Evolutionary conservation across 495 filamentous ascomycete species (phyloP).

Genomic region (Astrocystis sublimbata): DNA sequence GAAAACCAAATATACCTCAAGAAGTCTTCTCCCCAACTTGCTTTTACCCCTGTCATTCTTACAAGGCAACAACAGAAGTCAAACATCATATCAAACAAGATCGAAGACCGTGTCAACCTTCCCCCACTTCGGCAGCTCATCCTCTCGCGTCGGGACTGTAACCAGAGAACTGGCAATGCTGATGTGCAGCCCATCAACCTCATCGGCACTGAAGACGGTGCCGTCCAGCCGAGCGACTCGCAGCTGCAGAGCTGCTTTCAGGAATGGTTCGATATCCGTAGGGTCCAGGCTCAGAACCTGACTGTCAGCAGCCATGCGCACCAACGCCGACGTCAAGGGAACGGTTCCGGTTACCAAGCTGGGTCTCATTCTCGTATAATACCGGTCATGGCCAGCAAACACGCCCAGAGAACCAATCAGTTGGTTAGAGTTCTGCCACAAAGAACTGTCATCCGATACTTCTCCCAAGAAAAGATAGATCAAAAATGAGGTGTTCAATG

Average conservation of each 20-base stretch:
- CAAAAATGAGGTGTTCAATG: conserved; percentile 55
- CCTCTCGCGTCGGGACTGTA: conserved; percentile 34
- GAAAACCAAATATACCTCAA: conserved; percentile 9
- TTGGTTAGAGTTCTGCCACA: conserved; percentile 46
- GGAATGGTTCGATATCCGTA: conserved; percentile 42
- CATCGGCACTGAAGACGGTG: conserved; percentile 21
- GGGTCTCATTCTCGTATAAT: conserved; percentile 16
- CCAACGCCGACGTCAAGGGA: conserved; percentile 56
- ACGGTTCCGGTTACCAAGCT: conserved; percentile 53
- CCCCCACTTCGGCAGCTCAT: conserved; percentile 48
- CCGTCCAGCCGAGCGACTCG: conserved; percentile 38
- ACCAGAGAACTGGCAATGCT: conserved; percentile 46
- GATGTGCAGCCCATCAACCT: conserved; percentile 39
- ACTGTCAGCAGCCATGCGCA: conserved; percentile 40
- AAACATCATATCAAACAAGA: conserved; percentile 26
- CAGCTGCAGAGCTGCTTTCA: conserved; percentile 46
- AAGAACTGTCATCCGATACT: conserved; percentile 35
- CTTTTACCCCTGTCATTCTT: not conserved
- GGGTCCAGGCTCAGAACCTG: conserved; percentile 44
- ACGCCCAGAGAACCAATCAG: conserved; percentile 59
- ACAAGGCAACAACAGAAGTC: not conserved
- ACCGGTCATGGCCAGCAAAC: conserved; percentile 41
- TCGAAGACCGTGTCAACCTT: conserved; percentile 30
- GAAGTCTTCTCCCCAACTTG: conserved; percentile 8
- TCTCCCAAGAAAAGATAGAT: conserved; percentile 63